These are phyloP conservation scores for Hyaloscypha bicolor DNA, from an alignment of 495 filamentous ascomycete genomes.

Conservation along the genomic window DNA sequence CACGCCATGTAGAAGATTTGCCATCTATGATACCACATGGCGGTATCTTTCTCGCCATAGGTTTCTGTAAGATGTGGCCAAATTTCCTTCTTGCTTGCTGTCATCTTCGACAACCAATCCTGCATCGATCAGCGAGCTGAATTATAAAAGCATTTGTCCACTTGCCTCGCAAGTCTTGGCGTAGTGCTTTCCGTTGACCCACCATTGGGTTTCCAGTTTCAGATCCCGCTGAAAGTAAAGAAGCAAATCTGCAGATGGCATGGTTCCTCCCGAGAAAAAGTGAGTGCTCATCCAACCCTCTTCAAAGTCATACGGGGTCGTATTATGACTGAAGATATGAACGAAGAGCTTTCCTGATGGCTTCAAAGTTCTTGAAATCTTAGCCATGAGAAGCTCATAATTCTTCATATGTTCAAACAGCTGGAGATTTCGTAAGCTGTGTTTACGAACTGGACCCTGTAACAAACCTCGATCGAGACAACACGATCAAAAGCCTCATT, in stretches of 20 bases:
- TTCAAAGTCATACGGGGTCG: conserved; percentile 66
- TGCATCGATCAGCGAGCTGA: conserved; percentile 34
- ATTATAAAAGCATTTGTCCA: neutral
- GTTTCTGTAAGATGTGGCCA: conserved; percentile 62
- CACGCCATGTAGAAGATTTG: conserved; percentile 71
- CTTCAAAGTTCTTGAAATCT: conserved; percentile 55
- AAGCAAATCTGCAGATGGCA: conserved; percentile 66
- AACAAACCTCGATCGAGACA: conserved; percentile 57
- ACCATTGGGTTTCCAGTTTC: conserved; percentile 61
- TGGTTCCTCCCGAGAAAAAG: conserved; percentile 72
- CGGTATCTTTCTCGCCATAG: conserved; percentile 56
- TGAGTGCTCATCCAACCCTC: conserved; percentile 72
- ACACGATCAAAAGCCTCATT: conserved; percentile 57
- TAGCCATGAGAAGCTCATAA: conserved; percentile 64
- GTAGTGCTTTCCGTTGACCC: conserved; percentile 65
- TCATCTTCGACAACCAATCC: conserved; percentile 62
- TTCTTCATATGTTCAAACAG: conserved; percentile 79
- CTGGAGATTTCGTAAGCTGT: conserved; percentile 26
- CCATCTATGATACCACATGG: conserved; percentile 66
- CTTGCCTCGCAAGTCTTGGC: conserved; percentile 65
- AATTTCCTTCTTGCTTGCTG: conserved; percentile 51
- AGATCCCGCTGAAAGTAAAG: conserved; percentile 67
- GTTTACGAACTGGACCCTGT: neutral
- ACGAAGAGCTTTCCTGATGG: conserved; percentile 65
- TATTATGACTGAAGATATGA: conserved; percentile 63